phyloP scores from a whole-genome alignment of 345 rosid genomes.

The Cardiospermum halicacabum region DNA sequence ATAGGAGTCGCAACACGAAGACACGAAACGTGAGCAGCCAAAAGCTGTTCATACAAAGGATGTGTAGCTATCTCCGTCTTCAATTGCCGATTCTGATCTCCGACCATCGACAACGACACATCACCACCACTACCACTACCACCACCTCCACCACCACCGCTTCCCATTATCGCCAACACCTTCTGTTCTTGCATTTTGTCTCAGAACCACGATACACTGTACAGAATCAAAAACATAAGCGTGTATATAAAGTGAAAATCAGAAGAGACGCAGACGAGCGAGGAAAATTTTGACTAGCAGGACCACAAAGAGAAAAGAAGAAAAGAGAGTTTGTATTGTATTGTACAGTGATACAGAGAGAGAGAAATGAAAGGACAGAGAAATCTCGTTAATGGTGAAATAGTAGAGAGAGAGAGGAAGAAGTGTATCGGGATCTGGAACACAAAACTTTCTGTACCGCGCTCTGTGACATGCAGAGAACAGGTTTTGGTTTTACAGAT shows the following conservation, averaged over 20 bases:
- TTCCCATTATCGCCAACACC: conserved; percentile 72
- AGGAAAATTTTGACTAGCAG: conserved; percentile 3
- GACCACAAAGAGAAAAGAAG: background rate
- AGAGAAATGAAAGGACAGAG: background rate
- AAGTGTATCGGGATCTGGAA: conserved; percentile 47
- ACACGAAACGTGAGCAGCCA: conserved; percentile 86
- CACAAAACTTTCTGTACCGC: conserved; percentile 38
- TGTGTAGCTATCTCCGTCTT: conserved; percentile 85
- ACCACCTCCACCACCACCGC: conserved; percentile 14
- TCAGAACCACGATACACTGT: background rate
- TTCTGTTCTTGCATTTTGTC: conserved; percentile 69
- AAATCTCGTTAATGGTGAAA: conserved; percentile 14
- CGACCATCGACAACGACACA: conserved; percentile 29
- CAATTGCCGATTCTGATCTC: conserved; percentile 52
- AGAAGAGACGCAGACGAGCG: background rate
- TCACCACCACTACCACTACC: conserved; percentile 43
- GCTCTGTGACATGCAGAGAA: conserved; percentile 25
- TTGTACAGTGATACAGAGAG: background rate
- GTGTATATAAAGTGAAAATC: background rate
- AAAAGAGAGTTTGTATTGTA: background rate
- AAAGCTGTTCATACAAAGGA: conserved; percentile 80
- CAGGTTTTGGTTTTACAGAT: conserved; percentile 16
- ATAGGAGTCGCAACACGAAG: conserved; percentile 94
- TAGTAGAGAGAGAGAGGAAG: conserved; percentile 12
- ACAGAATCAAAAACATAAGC: background rate